Percentiles rank a stretch among this genome's conserved stretches.
phyloP scores from a whole-genome alignment of 345 rosid species.

The Lepidium africanum region DNA sequence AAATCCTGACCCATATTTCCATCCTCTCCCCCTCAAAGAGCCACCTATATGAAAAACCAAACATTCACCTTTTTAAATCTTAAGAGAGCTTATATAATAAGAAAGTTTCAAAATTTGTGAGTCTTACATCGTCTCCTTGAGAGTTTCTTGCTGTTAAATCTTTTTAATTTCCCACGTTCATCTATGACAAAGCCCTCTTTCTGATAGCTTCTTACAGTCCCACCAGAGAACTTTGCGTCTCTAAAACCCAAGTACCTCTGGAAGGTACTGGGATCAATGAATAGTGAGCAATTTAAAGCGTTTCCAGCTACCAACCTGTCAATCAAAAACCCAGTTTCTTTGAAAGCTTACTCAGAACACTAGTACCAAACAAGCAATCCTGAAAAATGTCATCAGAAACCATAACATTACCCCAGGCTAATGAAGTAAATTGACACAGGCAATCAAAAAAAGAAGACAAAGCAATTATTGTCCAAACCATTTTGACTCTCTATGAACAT shows the following conservation, averaged over 20 bases:
- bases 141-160: slow-evolving; percentile 56
- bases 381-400: background rate
- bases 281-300: slow-evolving; percentile 27
- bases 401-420: background rate
- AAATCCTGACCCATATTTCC: slow-evolving; percentile 95
- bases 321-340: background rate
- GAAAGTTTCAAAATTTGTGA: background rate
- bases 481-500: background rate
- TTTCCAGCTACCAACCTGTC: slow-evolving; percentile 42
- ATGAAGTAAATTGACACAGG: background rate
- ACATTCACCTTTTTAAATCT: background rate
- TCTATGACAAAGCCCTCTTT: slow-evolving; percentile 58
- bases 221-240: slow-evolving; percentile 28
- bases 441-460: background rate
- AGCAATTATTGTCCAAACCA: background rate
- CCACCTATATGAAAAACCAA: slow-evolving; percentile 48
- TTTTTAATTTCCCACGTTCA: slow-evolving; percentile 55
- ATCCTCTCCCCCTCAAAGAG: slow-evolving; percentile 77
- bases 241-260: slow-evolving; percentile 23
- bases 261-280: slow-evolving; percentile 27
- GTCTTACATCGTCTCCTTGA: slow-evolving; percentile 60
- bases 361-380: background rate
- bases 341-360: background rate
- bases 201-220: slow-evolving; percentile 32
- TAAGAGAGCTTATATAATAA: background rate